Base-by-base conservation (phyloP, 345 rosid genomes). In the Gossypioides kirkii region DNA sequence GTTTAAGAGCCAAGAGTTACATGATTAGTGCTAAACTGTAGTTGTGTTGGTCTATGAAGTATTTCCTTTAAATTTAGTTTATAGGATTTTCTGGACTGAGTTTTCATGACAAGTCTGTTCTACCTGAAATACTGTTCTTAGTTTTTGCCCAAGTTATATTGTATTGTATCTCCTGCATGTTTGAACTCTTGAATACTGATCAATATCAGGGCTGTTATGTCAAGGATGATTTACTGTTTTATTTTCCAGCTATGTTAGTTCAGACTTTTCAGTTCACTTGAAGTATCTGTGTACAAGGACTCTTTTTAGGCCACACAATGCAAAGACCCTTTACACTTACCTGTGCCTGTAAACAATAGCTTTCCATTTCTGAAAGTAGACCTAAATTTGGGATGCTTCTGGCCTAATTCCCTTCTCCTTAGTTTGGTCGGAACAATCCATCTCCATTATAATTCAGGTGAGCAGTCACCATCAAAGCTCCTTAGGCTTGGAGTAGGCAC, bases 381-480 rank as follows among this genome's bases (percentile, higher is more conserved):
- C 46, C 17, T 17, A 52, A 50, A 11, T 32, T 53, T 32, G 28
- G 73, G 73, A 69, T 69, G 41, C 22, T 67, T 47, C 20, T 54
- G 47, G 53, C 28, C 22, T 11, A 46, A 64, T 42, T 5, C 13
- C n/a, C 47, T 18, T 18, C 59, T 52, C 61, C 28, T 13, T 46
- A 11, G 45, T 32, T 69, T 52, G 28, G 61, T 2, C 10, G n/a
- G 61, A 46, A 36, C 12, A 70, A 32, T 70, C 61, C 11, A 20
- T 70, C 73, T 11, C 2, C 53, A 43, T 65, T 36, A 20, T 63
- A 10, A 36, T 69, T 70, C 32, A 54, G 73, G 26, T 53, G 61
- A 20, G 11, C n/a, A 10, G 73, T n/a, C 2, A 11, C 12, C 26
- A n/a, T 69, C 61, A 69, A 17, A 52, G 4, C 18, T 70, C 17